These are phyloP conservation scores for Taphrina confusa DNA, from an alignment of 1,139 yeast genomes.

Conservation along the genomic window DNA sequence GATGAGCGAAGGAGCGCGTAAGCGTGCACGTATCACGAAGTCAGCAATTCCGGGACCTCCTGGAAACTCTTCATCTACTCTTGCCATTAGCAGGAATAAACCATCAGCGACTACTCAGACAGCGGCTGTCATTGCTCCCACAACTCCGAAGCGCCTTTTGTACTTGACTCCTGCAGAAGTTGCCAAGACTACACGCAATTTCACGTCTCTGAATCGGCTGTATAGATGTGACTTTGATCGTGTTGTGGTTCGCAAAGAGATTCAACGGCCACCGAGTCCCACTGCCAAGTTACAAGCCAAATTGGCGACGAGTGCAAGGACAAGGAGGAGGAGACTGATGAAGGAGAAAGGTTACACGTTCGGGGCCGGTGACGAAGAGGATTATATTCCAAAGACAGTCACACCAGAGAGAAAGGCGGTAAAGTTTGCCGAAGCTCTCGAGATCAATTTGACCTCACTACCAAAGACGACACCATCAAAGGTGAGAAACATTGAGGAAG, in stretches of 20 bases:
- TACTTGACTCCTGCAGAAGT: slow-evolving; percentile 36
- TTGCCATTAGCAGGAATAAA: background rate
- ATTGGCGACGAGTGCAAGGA: slow-evolving; percentile 29
- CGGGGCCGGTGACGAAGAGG: slow-evolving; percentile 37
- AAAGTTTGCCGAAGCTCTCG: slow-evolving; percentile 33
- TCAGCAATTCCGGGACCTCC: background rate
- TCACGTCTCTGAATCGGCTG: slow-evolving; percentile 34
- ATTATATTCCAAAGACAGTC: slow-evolving; percentile 16
- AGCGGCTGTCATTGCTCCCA: background rate
- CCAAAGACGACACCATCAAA: slow-evolving; percentile 27
- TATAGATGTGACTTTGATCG: slow-evolving; percentile 37
- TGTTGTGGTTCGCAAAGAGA: slow-evolving; percentile 33
- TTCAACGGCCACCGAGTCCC: slow-evolving; percentile 35
- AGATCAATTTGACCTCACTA: slow-evolving; percentile 20
- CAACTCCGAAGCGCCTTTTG: slow-evolving; percentile 25
- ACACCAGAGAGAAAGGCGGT: slow-evolving; percentile 34
- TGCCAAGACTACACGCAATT: slow-evolving; percentile 33
- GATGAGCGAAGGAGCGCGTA: slow-evolving; percentile 10
- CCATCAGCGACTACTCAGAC: background rate
- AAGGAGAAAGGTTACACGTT: slow-evolving; percentile 35
- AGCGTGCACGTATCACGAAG: slow-evolving; percentile 1
- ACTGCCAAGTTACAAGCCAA: slow-evolving; percentile 35
- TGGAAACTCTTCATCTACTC: background rate
- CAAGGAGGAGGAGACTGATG: slow-evolving; percentile 26
- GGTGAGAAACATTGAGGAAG: slow-evolving; percentile 8